Percentiles rank a stretch among this genome's conserved stretches.
Conservation (phyloP, 371 early-diverging fungal species). For the Lichtheimia ornata region DNA sequence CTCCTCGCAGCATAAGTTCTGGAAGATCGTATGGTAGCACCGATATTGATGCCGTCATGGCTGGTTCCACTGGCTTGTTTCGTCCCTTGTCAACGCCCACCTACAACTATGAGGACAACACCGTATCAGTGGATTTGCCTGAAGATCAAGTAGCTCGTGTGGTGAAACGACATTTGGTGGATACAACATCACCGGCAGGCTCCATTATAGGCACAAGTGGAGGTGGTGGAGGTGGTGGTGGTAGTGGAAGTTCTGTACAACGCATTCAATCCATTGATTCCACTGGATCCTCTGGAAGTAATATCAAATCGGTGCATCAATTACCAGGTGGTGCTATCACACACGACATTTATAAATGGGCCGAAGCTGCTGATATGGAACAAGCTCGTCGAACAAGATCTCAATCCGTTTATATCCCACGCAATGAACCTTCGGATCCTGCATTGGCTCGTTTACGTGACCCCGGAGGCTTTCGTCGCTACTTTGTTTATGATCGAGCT, state of each 20-base stretch:
- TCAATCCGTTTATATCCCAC: constrained; percentile 39
- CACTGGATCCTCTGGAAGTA: constrained; percentile 12
- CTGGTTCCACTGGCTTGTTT: constrained; percentile 31
- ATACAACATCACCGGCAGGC: constrained; percentile 34
- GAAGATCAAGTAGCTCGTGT: constrained; percentile 69
- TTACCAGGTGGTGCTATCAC: constrained; percentile 58
- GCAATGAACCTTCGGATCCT: constrained; percentile 34
- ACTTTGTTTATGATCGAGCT: constrained; percentile 82
- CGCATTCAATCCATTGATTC: constrained; percentile 13
- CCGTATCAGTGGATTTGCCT: constrained; percentile 53
- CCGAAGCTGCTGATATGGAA: constrained; percentile 40
- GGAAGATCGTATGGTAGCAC: constrained; percentile 33
- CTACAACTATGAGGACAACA: constrained; percentile 40
- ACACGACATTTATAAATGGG: constrained; percentile 65
- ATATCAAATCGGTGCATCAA: constrained; percentile 36
- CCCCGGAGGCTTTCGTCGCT: constrained; percentile 92
- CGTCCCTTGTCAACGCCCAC: constrained; percentile 38
- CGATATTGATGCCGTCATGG: constrained; percentile 34
- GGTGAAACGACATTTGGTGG: constrained; percentile 70
- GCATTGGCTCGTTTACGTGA: constrained; percentile 46
- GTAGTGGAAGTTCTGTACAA: constrained; percentile 18
- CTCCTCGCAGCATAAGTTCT: constrained; percentile 27
- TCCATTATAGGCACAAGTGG: constrained; percentile 13
- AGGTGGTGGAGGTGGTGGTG: constrained; percentile 5
- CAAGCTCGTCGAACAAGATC: constrained; percentile 40